Conservation (phyloP, 495 filamentous ascomycete species). For the Bathelium albidoporum region DNA sequence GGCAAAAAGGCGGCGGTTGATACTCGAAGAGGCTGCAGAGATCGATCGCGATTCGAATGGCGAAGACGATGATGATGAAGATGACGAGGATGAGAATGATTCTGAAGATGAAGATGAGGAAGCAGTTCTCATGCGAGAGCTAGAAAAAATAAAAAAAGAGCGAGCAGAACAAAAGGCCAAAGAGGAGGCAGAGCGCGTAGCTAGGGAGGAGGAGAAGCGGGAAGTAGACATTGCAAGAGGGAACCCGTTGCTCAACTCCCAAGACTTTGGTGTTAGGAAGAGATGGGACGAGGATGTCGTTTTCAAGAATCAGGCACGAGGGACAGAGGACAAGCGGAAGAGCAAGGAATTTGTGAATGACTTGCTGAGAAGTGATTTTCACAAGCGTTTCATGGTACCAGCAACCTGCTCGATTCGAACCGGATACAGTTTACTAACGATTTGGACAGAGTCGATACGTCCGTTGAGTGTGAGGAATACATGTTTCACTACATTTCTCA, state of each 20-base stretch:
- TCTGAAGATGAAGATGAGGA: constrained; percentile 77
- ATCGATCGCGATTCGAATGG: constrained; percentile 83
- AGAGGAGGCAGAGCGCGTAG: constrained; percentile 61
- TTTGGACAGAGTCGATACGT: constrained; percentile 54
- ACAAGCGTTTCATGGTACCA: constrained; percentile 89
- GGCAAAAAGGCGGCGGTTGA: constrained; percentile 64
- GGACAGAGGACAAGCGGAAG: constrained; percentile 81
- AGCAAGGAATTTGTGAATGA: constrained; percentile 97
- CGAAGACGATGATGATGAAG: constrained; percentile 64
- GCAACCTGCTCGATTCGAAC: constrained; percentile 18
- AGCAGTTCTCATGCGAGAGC: constrained; percentile 77
- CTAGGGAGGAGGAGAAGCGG: constrained; percentile 66
- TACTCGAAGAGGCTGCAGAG: constrained; percentile 79
- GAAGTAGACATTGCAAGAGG: constrained; percentile 85
- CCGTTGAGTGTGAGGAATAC: constrained; percentile 34
- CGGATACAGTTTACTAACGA: constrained; percentile 27
- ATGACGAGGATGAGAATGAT: constrained; percentile 49
- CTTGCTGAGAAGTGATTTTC: constrained; percentile 88
- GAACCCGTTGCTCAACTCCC: constrained; percentile 79
- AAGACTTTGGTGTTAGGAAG: constrained; percentile 64
- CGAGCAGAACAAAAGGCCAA: constrained; percentile 72
- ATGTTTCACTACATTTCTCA: constrained; percentile 7
- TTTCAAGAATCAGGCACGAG: constrained; percentile 96
- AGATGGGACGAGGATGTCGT: constrained; percentile 99
- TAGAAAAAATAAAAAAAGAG: constrained; percentile 91